A percentile compares a stretch with the other conserved stretches of the same genome.
phyloP scores from a whole-genome alignment of 78 protist species.

The Acrasis kona region DNA sequence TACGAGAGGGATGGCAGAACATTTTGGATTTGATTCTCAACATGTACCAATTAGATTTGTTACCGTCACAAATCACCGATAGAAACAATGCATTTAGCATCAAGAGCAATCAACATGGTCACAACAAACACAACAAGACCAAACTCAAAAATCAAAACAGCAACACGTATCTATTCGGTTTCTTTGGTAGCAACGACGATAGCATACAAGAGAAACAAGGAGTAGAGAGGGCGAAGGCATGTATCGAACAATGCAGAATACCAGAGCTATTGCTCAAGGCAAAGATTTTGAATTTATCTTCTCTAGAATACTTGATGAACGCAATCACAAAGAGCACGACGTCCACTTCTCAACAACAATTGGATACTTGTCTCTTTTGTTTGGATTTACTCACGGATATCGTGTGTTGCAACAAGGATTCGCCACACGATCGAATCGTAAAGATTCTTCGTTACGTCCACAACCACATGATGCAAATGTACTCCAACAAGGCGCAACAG shows the following conservation, averaged over 20 bases:
- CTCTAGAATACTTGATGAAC: background rate
- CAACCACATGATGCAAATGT: background rate
- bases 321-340: background rate
- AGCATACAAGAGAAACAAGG: background rate
- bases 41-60: conserved; percentile 7
- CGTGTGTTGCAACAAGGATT: background rate
- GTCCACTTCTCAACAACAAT: background rate
- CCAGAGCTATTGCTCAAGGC: background rate
- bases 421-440: no score
- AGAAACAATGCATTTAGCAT: background rate
- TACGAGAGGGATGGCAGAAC: conserved; percentile 44
- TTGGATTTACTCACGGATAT: background rate
- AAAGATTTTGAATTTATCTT: background rate
- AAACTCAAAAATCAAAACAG: background rate
- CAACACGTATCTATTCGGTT: background rate
- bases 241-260: background rate
- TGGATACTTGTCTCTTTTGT: background rate
- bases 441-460: background rate
- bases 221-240: background rate
- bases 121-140: background rate
- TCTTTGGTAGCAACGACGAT: background rate
- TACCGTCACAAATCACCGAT: conserved; percentile 10
- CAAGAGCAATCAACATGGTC: background rate
- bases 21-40: conserved; percentile 8
- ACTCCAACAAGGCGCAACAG: background rate